A percentile compares a stretch with the other conserved stretches of the same genome.
phyloP scores from a whole-genome alignment of 1,139 yeast species.

The Yamadazyma blattariae region DNA sequence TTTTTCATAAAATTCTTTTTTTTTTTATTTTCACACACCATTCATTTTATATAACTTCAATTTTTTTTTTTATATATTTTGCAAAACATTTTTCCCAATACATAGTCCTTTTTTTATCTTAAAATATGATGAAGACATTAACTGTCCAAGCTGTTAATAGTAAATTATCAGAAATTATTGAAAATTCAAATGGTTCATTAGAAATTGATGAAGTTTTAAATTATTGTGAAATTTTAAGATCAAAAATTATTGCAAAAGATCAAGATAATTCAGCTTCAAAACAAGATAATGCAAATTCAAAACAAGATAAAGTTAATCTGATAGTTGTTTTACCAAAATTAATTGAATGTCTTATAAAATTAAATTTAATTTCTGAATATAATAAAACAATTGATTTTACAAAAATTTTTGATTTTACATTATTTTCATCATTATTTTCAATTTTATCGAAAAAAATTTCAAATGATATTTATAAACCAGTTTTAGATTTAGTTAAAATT shows the following conservation, averaged over 20 bases:
- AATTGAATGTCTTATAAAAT: conserved; percentile 41
- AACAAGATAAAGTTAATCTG: conserved; percentile 51
- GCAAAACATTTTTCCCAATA: too few species aligned
- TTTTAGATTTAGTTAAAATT: conserved; percentile 43
- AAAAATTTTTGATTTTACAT: conserved; percentile 36
- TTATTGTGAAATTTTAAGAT: conserved; percentile 4
- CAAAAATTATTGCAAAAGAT: conserved; percentile 4
- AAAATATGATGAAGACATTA: conserved; percentile 1
- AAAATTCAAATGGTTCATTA: conserved; percentile 3
- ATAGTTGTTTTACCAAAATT: conserved; percentile 54
- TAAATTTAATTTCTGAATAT: conserved; percentile 25
- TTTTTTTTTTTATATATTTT: too few species aligned
- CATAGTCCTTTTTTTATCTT: too few species aligned
- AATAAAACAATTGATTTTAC: conserved; percentile 28
- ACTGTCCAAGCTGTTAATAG: conserved; percentile 4
- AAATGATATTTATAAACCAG: conserved; percentile 49
- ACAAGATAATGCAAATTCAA: conserved; percentile 12
- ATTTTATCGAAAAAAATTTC: conserved; percentile 46
- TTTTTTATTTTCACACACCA: too few species aligned
- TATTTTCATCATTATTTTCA: conserved; percentile 43
- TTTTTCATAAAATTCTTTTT: too few species aligned
- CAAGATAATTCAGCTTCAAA: not conserved
- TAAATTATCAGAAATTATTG: conserved; percentile 4
- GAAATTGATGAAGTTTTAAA: conserved; percentile 3
- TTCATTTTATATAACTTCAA: too few species aligned